These are phyloP conservation scores for Albizia julibrissin DNA, from an alignment of 306 rosid species.

Conservation along the genomic window DNA sequence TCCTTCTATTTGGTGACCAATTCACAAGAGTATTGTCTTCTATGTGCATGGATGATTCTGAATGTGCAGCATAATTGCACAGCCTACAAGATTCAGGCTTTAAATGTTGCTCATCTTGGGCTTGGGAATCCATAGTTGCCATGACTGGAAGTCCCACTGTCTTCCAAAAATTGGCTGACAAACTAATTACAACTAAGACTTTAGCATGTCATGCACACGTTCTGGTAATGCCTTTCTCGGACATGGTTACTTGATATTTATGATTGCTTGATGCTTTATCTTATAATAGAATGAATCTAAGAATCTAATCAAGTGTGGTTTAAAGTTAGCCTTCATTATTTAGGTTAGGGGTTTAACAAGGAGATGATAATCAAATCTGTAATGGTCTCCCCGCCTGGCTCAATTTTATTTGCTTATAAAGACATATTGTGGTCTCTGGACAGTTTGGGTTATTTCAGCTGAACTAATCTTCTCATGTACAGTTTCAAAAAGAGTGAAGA, in stretches of 20 bases:
- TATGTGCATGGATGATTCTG: neutral
- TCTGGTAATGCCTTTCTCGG: neutral
- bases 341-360: neutral
- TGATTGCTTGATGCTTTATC: neutral
- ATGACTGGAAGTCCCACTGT: neutral
- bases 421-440: neutral
- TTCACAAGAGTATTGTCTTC: neutral
- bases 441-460: conserved; percentile 27
- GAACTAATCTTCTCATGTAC: conserved; percentile 34
- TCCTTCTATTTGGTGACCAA: neutral
- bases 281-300: neutral
- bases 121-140: neutral
- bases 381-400: too few species aligned
- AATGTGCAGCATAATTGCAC: neutral
- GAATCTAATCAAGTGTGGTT: neutral
- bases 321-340: neutral
- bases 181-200: neutral
- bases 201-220: neutral
- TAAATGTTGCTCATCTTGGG: neutral
- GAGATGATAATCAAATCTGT: neutral
- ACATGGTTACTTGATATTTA: neutral
- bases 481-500: conserved; percentile 47
- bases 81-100: neutral
- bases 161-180: neutral
- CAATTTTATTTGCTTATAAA: neutral